These are phyloP conservation scores for Diaporthe vexans DNA, from an alignment of 2,329 filamentous ascomycete species.

Conservation along the genomic window DNA sequence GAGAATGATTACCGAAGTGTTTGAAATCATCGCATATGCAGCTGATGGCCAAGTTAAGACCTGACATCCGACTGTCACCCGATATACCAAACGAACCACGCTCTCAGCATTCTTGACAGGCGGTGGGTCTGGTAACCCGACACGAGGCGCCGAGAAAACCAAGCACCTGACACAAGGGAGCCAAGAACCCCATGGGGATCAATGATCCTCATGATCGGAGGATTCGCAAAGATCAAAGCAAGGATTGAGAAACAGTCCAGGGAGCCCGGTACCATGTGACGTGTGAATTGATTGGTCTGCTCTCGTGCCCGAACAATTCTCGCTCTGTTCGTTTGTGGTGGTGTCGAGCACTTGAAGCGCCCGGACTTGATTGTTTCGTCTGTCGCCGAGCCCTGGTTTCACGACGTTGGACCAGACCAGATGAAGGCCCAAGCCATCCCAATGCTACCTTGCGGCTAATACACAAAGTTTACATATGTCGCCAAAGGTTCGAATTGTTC, in stretches of 20 bases:
- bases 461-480: not conserved
- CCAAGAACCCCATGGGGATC: conserved; percentile 1
- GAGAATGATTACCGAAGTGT: not conserved
- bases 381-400: conserved; percentile 20
- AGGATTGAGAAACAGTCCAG: not conserved
- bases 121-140: not conserved
- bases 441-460: conserved; percentile 4
- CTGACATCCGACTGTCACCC: conserved; percentile 17
- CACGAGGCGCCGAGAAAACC: not conserved
- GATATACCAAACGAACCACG: conserved; percentile 10
- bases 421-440: not conserved
- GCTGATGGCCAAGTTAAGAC: not conserved
- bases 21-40: not conserved
- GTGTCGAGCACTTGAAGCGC: not conserved
- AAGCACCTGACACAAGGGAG: not conserved
- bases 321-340: not conserved
- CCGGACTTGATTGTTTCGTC: conserved; percentile 33
- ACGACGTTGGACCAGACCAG: not conserved
- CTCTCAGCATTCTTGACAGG: not conserved
- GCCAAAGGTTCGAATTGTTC: not conserved
- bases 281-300: not conserved
- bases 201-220: conserved; percentile 30
- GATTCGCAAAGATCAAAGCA: conserved; percentile 14
- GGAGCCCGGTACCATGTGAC: not conserved
- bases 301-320: not conserved